Percentiles rank a stretch among this genome's conserved stretches.
These are phyloP conservation scores for Rhynchosporium secalis DNA, from an alignment of 2,329 filamentous ascomycete species.

Conservation along the genomic window DNA sequence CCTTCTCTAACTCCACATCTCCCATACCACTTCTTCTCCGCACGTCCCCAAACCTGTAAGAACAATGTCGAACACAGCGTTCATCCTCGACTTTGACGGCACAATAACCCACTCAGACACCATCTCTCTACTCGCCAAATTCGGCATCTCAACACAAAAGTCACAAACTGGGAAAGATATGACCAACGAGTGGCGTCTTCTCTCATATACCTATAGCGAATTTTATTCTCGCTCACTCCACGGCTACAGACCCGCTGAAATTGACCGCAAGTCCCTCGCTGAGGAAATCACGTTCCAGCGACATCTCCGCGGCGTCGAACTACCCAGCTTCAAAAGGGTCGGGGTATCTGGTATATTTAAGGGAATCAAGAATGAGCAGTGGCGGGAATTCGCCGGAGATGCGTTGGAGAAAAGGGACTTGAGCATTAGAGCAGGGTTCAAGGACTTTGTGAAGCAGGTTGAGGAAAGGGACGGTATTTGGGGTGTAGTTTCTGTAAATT, in stretches of 20 bases:
- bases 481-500: slow-evolving; percentile 36
- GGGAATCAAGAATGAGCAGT: slow-evolving; percentile 24
- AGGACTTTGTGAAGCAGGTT: slow-evolving; percentile 23
- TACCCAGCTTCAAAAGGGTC: slow-evolving; percentile 32
- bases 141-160: slow-evolving; percentile 24
- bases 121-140: slow-evolving; percentile 27
- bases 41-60: neutral
- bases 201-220: slow-evolving; percentile 28
- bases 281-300: slow-evolving; percentile 30
- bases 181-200: slow-evolving; percentile 13
- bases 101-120: slow-evolving; percentile 40
- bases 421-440: slow-evolving; percentile 28
- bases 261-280: slow-evolving; percentile 24
- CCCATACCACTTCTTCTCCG: neutral
- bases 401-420: slow-evolving; percentile 27
- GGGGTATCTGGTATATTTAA: slow-evolving; percentile 33
- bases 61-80: slow-evolving; percentile 8
- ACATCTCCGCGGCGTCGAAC: slow-evolving; percentile 31
- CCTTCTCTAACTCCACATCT: neutral
- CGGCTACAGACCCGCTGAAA: slow-evolving; percentile 25
- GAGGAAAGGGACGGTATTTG: slow-evolving; percentile 17
- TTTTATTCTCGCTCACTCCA: slow-evolving; percentile 26
- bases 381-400: slow-evolving; percentile 25
- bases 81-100: slow-evolving; percentile 39
- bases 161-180: slow-evolving; percentile 15